Evolutionary conservation across 2,329 filamentous ascomycete genomes (phyloP).

Genomic region (Aspergillus tanneri): DNA sequence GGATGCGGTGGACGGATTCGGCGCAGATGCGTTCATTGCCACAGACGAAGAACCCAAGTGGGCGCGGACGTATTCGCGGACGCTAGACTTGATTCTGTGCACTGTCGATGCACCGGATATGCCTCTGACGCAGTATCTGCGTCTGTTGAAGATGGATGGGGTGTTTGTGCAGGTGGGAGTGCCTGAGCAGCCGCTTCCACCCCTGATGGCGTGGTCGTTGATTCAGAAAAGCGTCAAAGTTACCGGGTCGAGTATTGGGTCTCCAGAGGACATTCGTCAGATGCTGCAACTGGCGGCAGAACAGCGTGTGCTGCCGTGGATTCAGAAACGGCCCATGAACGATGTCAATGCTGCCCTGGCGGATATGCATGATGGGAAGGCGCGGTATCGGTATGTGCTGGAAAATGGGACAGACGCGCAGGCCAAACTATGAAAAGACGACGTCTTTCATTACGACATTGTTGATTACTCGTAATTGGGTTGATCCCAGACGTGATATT

Average conservation of each 20-base stretch:
- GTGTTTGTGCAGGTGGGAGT: conserved; percentile 66
- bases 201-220: conserved; percentile 58
- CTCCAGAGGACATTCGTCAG: conserved; percentile 42
- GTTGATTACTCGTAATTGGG: neutral
- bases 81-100: conserved; percentile 57
- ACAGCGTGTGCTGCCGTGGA: conserved; percentile 45
- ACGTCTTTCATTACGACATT: no score
- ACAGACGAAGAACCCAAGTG: conserved; percentile 58
- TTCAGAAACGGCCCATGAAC: conserved; percentile 42
- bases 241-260: conserved; percentile 50
- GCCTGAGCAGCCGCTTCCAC: conserved; percentile 58
- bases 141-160: conserved; percentile 59
- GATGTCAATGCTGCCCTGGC: conserved; percentile 45
- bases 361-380: conserved; percentile 48
- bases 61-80: conserved; percentile 48
- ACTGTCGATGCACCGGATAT: conserved; percentile 61
- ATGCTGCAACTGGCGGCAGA: conserved; percentile 47
- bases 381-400: conserved; percentile 49
- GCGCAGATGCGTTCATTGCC: conserved; percentile 57
- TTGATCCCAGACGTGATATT: no score
- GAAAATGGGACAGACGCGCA: conserved; percentile 36
- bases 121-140: conserved; percentile 62
- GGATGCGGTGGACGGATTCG: conserved; percentile 53
- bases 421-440: conserved; percentile 30
- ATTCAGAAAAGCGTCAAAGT: conserved; percentile 58